Evolutionary conservation across 179 eudicot species (phyloP), one percentile per base, ranked within the genome.

Genomic region (Pouteria campechiana): DNA sequence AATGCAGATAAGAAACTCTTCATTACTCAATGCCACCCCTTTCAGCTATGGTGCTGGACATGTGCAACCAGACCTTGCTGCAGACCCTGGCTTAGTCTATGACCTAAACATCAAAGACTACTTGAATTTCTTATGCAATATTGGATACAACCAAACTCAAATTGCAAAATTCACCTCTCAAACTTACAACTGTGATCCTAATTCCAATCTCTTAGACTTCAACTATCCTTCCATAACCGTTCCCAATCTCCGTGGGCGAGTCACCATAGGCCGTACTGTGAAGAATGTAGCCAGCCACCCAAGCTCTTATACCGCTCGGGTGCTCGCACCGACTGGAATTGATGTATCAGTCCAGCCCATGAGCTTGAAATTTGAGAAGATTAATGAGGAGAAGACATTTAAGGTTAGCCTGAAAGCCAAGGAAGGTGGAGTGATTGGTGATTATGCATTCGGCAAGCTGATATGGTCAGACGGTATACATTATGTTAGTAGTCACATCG

Each of bases 141-240:
- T 41, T 4, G 88, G 84, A 2, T 78, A 86, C 47, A 71, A 67
- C 62, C 7, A 61, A 34, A 64, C 65, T 28, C 0, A 3, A 19
- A 35, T 79, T 10, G 24, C 30, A 37, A 17, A 14, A 0, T 63
- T 79, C 48, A 20, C 67, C 0, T 21, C 41, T 1, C 12, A 14
- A 2, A 31, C 57, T 29, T 37, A 72, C 44, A 50, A 43, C 17
- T 84, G 95, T 50, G 73, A 81, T 3, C 7, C 30, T 6, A 33
- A 22, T 0, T 17, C 23, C 13, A 60, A 19, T 29, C 18, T 73
- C 20, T 10, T 53, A 2, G 32, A 74, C 69, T 50, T 75, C 47
- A 86, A 86, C 55, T 67, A 82, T 50, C 93, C 96, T 15, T 76
- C 93, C n/a, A 73, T 86, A 6, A 43, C 80, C 0, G 75, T 78